Percentiles rank a stretch among this genome's conserved stretches.
These are phyloP conservation scores for Citrus reticulata DNA, from an alignment of 345 rosid species.

Conservation along the genomic window DNA sequence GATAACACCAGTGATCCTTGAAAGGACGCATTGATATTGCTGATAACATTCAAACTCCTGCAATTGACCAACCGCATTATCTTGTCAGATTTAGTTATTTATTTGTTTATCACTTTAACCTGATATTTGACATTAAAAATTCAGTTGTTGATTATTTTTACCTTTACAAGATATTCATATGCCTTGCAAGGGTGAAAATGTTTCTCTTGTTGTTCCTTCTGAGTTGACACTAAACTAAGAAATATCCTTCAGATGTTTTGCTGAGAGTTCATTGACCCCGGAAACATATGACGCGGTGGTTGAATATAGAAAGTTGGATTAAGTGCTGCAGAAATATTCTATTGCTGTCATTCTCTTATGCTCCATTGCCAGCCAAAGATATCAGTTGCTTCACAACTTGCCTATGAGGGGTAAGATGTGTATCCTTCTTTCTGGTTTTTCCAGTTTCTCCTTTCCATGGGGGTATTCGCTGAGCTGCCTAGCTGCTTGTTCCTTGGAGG, in stretches of 20 bases:
- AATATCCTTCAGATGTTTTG: conserved; percentile 47
- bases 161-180: not conserved
- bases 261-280: conserved; percentile 50
- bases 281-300: conserved; percentile 72
- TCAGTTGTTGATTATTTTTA: not conserved
- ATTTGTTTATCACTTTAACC: not conserved
- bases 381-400: not conserved
- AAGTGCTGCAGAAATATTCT: not conserved
- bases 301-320: conserved; percentile 33
- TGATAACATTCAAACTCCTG: not conserved
- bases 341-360: not conserved
- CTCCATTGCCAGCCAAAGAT: not conserved
- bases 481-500: not conserved
- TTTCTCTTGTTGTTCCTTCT: not conserved
- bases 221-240: conserved; percentile 3
- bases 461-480: not conserved
- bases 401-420: not conserved
- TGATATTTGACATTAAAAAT: not conserved
- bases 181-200: not conserved
- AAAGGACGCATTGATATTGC: not conserved
- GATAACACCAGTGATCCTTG: not conserved
- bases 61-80: not conserved
- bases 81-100: not conserved
- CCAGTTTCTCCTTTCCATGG: not conserved
- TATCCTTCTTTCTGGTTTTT: not conserved